Percentiles rank a stretch among this genome's conserved stretches.
Evolutionary conservation across 2,329 filamentous ascomycete genomes (phyloP).

Genomic region (Chalaropsis thielavioides): DNA sequence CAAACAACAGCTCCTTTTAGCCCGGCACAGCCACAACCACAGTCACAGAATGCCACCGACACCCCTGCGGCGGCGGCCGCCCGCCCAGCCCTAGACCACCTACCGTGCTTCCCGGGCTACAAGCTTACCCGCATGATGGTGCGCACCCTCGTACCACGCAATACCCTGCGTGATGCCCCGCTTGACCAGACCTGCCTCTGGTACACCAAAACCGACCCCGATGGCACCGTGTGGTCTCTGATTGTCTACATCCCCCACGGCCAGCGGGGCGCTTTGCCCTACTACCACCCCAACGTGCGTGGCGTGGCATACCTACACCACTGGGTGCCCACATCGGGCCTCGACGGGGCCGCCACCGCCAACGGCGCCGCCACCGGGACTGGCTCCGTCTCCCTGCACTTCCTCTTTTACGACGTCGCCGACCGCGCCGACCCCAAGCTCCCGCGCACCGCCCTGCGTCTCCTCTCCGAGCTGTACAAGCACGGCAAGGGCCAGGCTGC

Average conservation of each 20-base stretch:
- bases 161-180: conserved; percentile 57
- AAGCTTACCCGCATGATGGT: conserved; percentile 36
- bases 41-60: neutral
- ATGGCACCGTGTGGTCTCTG: conserved; percentile 24
- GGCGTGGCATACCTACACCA: conserved; percentile 64
- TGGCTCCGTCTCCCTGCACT: conserved; percentile 46
- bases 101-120: conserved; percentile 29
- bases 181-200: conserved; percentile 74
- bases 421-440: conserved; percentile 33
- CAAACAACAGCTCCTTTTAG: conserved; percentile 30
- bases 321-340: conserved; percentile 31
- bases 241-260: conserved; percentile 69
- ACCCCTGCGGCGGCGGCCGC: neutral
- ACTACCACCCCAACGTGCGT: conserved; percentile 70
- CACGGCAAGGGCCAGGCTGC: conserved; percentile 50
- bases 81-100: conserved; percentile 6
- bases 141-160: conserved; percentile 66
- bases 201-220: conserved; percentile 31
- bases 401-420: conserved; percentile 34
- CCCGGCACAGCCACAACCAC: neutral
- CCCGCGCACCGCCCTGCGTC: conserved; percentile 50
- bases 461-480: conserved; percentile 56
- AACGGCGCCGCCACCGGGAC: neutral
- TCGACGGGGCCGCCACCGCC: conserved; percentile 20
- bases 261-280: conserved; percentile 52